phyloP scores from a whole-genome alignment of 306 rosid species.

The Potentilla sterilis region DNA sequence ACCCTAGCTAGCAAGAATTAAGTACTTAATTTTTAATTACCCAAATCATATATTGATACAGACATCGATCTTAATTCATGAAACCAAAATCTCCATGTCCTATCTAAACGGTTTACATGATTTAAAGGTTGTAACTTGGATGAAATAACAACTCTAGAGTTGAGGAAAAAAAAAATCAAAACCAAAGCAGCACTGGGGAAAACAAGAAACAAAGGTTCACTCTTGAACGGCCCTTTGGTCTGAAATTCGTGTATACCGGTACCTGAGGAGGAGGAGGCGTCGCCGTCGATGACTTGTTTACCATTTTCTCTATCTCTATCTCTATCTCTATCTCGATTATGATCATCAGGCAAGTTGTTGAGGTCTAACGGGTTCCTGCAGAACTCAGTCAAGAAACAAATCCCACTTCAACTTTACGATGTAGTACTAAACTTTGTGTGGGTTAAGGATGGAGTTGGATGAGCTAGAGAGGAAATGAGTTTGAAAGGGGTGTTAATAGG shows the following conservation, averaged over 20 bases:
- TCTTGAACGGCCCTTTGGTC: background rate
- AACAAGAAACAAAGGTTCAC: background rate
- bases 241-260: constrained; percentile 3
- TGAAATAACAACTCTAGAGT: background rate
- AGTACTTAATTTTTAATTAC: background rate
- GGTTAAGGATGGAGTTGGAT: background rate
- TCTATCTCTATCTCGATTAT: constrained; percentile 23
- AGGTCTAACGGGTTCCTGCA: constrained; percentile 94
- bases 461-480: constrained; percentile 12
- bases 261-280: constrained; percentile 48
- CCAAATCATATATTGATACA: background rate
- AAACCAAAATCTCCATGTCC: background rate
- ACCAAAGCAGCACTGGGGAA: background rate
- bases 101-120: background rate
- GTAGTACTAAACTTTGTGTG: background rate
- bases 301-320: constrained; percentile 44
- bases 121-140: background rate
- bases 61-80: background rate
- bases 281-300: constrained; percentile 55
- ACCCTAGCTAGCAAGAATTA: background rate
- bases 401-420: background rate
- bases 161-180: background rate
- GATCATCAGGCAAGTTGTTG: constrained; percentile 87
- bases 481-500: constrained; percentile 8
- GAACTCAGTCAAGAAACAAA: constrained; percentile 22